A percentile compares a stretch with the other conserved stretches of the same genome.
Conservation (phyloP, 148 eudicot species). For the Rhododendron mucronatum region DNA sequence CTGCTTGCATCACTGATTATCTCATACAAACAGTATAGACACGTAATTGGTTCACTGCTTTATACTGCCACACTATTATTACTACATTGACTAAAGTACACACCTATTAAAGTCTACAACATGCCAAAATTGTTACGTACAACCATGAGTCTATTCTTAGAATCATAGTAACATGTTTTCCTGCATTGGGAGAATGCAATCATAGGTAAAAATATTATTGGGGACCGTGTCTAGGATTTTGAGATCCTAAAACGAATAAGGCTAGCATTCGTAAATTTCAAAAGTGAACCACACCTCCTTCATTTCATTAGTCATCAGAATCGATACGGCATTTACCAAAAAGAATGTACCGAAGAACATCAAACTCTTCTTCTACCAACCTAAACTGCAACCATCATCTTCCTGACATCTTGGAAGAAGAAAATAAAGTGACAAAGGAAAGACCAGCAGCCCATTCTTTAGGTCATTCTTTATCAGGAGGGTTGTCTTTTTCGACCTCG, state of each 20-base stretch:
- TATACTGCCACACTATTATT: no score
- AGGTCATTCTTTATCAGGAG: not conserved
- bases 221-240: no score
- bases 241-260: no score
- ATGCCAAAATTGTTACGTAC: no score
- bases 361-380: not conserved
- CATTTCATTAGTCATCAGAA: not conserved
- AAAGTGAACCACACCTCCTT: not conserved
- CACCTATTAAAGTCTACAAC: no score
- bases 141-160: not conserved
- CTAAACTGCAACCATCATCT: not conserved
- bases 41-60: no score
- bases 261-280: not conserved
- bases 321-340: not conserved
- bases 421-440: not conserved
- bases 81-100: no score
- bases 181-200: not conserved
- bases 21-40: no score
- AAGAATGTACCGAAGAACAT: not conserved
- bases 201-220: no score
- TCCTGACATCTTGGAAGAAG: not conserved
- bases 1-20: no score
- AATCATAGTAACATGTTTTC: not conserved
- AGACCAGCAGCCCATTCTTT: not conserved
- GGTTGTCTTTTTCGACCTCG: not conserved